Base-by-base conservation (phyloP, 2,329 filamentous ascomycete genomes). In the Emergomyces pasteurianus region DNA sequence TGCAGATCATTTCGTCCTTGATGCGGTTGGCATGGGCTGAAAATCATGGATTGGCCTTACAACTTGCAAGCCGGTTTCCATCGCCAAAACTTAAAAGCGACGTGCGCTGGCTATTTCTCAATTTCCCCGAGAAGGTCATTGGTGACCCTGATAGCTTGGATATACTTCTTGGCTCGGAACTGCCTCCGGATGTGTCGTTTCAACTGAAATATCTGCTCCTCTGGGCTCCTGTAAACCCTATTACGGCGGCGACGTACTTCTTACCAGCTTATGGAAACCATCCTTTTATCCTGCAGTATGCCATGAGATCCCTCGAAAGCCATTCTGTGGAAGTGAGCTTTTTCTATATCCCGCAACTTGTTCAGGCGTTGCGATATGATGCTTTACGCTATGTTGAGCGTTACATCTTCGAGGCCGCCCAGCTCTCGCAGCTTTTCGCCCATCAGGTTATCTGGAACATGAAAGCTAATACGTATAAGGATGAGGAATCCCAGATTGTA, bases 371-470 rank as follows among this genome's bases (percentile, higher is more conserved):
- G 50, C 87, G 94, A 59, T 96, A 97, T 68, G 94, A 99, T 78
- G 83, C 83, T 14, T 80, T 99, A 28, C 94, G 94, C 60, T 99
- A 99, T 70, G 92, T 96, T 1, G 91, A 96, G 74, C 84, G 92
- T 52, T 99, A 96, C 71, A 97, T 99, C 60, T 81, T 97, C 18
- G 94, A 99, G 76, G 96, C 95, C 0, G 94, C 92, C 1, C 92
- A 95, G 68, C 92, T 96, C 70, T 97, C 94, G n/a, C 94, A 97
- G 73, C 78, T 97, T 9, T 99, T 99, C 74, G 92, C 95, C 2
- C 95, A 99, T 73, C 94, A 99, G 70, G 97, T 99, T 66, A 99
- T 99, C 71, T 99, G 95, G 94, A 99, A 99, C 73, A 99, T 99
- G 88, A 99, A 97, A 73, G 94, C 94, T 38, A 99, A 99, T 73